Base-by-base conservation (phyloP, 305 asterid species). In the Fraxinus angustifolia region DNA sequence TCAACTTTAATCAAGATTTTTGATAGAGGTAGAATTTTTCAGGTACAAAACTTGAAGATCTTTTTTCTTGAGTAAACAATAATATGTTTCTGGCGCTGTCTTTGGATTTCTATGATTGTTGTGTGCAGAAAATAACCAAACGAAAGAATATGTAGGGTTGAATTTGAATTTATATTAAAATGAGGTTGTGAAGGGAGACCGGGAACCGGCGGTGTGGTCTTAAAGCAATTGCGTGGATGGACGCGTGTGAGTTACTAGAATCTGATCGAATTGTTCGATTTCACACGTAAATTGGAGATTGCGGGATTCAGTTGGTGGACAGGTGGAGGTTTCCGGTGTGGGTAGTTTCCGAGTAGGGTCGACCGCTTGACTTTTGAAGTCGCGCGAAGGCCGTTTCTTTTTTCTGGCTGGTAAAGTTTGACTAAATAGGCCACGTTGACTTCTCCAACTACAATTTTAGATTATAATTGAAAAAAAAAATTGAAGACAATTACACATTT, bases 71-170 rank as follows among this genome's bases (percentile, higher is more conserved):
- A 30, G 75, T 28, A 42, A 36, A 80, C 30, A 48, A 75, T 26
- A 6, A 71, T 16, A 10, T 65, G 36, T 72, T 84, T 82, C 77
- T 85, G 78, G 89, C 62, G 73, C 71, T 85, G 77, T 79, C 81
- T 83, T 72, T 75, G 80, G 79, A 80, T 75, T 75, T 85, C 58
- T 82, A 78, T 50, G 42, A 58, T 6, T n/a, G 79, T 73, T 48
- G 50, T 48, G 50, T 35, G 81, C 75, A 78, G 82, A 76, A 74
- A 78, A 71, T 77, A 80, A 85, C 82, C 83, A 83, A 83, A 72
- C 30, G 19, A 40, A 78, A 2, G 11, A 16, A 2, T 35, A 81
- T 35, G 70, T 77, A 53, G 83, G 81, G 80, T 80, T 80, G 76
- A 87, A 84, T 77, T 26, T 11, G 2, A 10, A 78, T 62, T 85